phyloP scores from a whole-genome alignment of 2,329 filamentous ascomycete genomes.

The Talaromyces sp. region DNA sequence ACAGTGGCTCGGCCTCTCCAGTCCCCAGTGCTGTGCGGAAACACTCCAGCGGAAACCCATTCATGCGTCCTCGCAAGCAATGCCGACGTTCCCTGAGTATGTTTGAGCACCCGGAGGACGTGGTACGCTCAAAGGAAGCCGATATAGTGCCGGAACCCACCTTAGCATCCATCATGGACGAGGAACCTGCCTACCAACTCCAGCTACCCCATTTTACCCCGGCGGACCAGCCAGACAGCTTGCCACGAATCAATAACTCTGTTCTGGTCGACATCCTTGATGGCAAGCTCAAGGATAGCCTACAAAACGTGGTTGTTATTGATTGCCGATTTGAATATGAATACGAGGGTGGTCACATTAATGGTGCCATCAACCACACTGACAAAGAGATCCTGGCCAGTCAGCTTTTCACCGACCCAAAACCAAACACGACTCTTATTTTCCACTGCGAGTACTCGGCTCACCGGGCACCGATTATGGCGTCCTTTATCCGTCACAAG shows the following conservation, averaged over 20 bases:
- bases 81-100: constrained; percentile 93
- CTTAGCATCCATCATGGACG: constrained; percentile 74
- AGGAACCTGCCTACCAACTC: constrained; percentile 70
- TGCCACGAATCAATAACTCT: constrained; percentile 78
- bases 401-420: constrained; percentile 69
- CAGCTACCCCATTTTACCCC: constrained; percentile 78
- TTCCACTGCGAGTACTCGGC: constrained; percentile 99
- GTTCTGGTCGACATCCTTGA: constrained; percentile 86
- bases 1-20: constrained; percentile 70
- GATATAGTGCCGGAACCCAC: constrained; percentile 50
- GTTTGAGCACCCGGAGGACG: constrained; percentile 88
- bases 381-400: constrained; percentile 83
- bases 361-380: constrained; percentile 91
- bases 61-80: constrained; percentile 75
- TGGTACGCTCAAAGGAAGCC: constrained; percentile 74
- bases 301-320: constrained; percentile 78
- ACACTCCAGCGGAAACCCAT: constrained; percentile 56
- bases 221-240: constrained; percentile 74
- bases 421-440: constrained; percentile 73
- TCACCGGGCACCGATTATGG: constrained; percentile 93
- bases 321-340: constrained; percentile 99
- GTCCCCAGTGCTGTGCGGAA: constrained; percentile 63
- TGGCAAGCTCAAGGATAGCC: constrained; percentile 71
- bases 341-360: constrained; percentile 93
- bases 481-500: constrained; percentile 82